Conservation (phyloP, 352 stramenopile genomes). For the Thalassiosira livingstoniorum region DNA sequence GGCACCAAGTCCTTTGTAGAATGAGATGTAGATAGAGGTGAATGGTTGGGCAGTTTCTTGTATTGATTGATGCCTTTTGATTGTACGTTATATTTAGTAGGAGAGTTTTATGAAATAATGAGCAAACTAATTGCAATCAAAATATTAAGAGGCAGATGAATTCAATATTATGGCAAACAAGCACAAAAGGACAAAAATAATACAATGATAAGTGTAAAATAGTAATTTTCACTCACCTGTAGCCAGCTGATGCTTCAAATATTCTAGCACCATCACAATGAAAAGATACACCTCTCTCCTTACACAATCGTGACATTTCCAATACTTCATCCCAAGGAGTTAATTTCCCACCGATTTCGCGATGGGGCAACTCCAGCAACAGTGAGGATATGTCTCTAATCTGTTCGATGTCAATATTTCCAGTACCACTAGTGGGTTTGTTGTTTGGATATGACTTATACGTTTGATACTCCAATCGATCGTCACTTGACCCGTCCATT, state of each 20-base stretch:
- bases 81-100: too few species aligned
- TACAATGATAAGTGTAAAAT: conserved; percentile 13
- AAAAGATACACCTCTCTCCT: conserved; percentile 62
- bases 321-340: conserved; percentile 79
- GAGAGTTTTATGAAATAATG: too few species aligned
- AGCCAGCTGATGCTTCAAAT: conserved; percentile 75
- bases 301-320: conserved; percentile 63
- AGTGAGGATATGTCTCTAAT: conserved; percentile 59
- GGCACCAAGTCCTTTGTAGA: conserved; percentile 84
- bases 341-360: conserved; percentile 82
- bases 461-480: background rate
- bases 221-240: conserved; percentile 38
- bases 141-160: too few species aligned
- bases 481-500: conserved; percentile 1
- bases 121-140: too few species aligned
- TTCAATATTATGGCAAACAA: background rate
- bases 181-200: too few species aligned
- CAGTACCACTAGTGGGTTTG: conserved; percentile 7
- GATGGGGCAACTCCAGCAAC: conserved; percentile 83
- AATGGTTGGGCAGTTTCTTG: conserved; percentile 71
- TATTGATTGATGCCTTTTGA: conserved; percentile 43
- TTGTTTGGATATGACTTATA: conserved; percentile 18
- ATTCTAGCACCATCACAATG: conserved; percentile 86
- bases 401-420: conserved; percentile 8
- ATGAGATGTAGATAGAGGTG: conserved; percentile 84